Conservation (phyloP, 768 basidiomycete species). For the Hirschioporus abietinus region DNA sequence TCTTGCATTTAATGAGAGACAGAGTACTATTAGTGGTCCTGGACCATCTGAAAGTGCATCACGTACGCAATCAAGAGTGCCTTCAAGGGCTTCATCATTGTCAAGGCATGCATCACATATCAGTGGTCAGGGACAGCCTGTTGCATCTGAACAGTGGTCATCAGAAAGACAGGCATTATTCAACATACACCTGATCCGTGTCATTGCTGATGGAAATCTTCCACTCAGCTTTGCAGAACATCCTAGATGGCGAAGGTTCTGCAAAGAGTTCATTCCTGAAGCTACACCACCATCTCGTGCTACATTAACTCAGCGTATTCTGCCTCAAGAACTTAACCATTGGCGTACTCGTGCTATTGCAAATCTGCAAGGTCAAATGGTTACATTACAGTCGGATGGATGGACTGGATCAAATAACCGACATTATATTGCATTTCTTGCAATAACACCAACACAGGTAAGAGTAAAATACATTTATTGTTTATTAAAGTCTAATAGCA, state of each 20-base stretch:
- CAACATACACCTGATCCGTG: not conserved
- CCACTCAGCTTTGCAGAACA: not conserved
- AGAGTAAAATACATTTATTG: conserved; percentile 4
- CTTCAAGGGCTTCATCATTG: not conserved
- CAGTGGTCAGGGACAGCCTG: not conserved
- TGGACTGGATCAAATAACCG: conserved; percentile 30
- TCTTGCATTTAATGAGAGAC: not conserved
- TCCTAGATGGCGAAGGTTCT: not conserved
- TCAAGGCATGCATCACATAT: not conserved
- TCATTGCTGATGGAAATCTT: not conserved
- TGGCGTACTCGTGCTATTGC: conserved; percentile 4
- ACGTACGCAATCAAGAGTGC: not conserved
- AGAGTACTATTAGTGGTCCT: not conserved
- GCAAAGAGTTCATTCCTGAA: conserved; percentile 17
- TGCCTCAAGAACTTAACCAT: conserved; percentile 14
- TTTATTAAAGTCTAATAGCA: conserved; percentile 7
- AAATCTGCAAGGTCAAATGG: conserved; percentile 13
- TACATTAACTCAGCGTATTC: conserved; percentile 19
- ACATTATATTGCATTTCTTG: conserved; percentile 31
- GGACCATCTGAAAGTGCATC: not conserved
- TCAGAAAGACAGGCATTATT: not conserved
- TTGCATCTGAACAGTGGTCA: not conserved
- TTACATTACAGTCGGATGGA: conserved; percentile 30
- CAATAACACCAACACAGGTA: conserved; percentile 20
- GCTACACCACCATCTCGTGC: conserved; percentile 21